Percentiles rank a stretch among this genome's conserved stretches.
Evolutionary conservation across 805 yeast species (phyloP).

Genomic region (Candida maesae): DNA sequence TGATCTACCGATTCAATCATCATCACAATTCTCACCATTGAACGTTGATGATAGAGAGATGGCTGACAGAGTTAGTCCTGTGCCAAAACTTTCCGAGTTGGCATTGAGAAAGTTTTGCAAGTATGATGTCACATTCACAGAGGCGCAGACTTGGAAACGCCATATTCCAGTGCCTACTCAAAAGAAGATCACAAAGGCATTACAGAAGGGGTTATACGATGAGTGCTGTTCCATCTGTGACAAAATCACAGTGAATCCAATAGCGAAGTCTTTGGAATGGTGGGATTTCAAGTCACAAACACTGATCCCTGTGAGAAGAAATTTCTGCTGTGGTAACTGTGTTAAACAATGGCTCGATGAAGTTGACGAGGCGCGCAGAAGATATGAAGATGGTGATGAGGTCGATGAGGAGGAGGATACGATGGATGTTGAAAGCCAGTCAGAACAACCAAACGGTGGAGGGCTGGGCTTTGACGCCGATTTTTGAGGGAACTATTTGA

Average conservation of each 20-base stretch:
- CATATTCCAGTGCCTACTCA: constrained; percentile 44
- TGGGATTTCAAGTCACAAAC: constrained; percentile 56
- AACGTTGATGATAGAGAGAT: constrained; percentile 22
- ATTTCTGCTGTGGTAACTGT: constrained; percentile 54
- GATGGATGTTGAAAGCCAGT: not conserved
- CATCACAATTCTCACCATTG: constrained; percentile 5
- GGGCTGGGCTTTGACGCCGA: constrained; percentile 1
- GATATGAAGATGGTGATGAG: not conserved
- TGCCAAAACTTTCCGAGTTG: constrained; percentile 45
- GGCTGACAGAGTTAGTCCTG: constrained; percentile 23
- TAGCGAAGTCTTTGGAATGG: constrained; percentile 61
- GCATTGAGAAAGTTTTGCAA: constrained; percentile 46
- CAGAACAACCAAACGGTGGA: not conserved
- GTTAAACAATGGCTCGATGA: constrained; percentile 31
- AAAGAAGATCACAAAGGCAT: constrained; percentile 43
- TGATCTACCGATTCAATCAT: constrained; percentile 7
- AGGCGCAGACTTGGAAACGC: constrained; percentile 50
- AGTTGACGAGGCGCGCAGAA: constrained; percentile 13
- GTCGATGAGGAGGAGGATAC: not conserved
- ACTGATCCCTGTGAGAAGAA: constrained; percentile 48
- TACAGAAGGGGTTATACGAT: constrained; percentile 47
- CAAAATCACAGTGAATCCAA: constrained; percentile 46
- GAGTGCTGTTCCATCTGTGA: constrained; percentile 54
- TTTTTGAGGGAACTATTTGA: too few relatives aligned
- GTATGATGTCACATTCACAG: constrained; percentile 52